Percentiles rank a stretch among this genome's conserved stretches.
phyloP scores from a whole-genome alignment of 176 grass and related monocot genomes.

The Triticum monococcum region DNA sequence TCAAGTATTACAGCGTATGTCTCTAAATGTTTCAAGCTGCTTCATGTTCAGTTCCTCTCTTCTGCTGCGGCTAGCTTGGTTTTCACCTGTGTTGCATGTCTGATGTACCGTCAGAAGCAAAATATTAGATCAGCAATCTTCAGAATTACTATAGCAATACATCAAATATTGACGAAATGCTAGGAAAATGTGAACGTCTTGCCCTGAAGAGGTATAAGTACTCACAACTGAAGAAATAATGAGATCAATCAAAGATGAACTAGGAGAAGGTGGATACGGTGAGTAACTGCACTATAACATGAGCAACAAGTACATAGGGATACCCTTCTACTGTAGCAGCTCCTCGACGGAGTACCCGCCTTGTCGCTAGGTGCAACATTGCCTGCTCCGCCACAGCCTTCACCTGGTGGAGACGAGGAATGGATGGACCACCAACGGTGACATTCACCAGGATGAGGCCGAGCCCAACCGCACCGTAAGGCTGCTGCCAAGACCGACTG shows the following conservation, averaged over 20 bases:
- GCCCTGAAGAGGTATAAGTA: slow-evolving; percentile 49
- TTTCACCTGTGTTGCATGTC: background rate
- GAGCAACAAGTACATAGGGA: too few species aligned
- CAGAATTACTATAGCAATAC: background rate
- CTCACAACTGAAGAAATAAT: slow-evolving; percentile 53
- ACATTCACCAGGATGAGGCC: too few species aligned
- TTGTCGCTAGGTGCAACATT: too few species aligned
- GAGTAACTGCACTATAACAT: background rate
- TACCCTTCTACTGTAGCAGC: too few species aligned
- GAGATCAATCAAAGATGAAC: slow-evolving; percentile 40
- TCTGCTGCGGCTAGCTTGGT: background rate
- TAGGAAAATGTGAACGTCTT: slow-evolving; percentile 45
- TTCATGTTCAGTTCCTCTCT: background rate
- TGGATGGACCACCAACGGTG: too few species aligned
- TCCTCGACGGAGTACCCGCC: too few species aligned
- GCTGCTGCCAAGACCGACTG: too few species aligned
- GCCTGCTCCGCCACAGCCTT: too few species aligned
- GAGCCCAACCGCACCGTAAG: too few species aligned
- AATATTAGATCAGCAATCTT: slow-evolving; percentile 9
- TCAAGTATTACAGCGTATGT: background rate
- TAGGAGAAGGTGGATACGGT: slow-evolving; percentile 62
- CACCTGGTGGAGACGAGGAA: too few species aligned
- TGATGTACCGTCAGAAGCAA: slow-evolving; percentile 20
- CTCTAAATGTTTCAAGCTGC: background rate
- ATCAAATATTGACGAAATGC: slow-evolving; percentile 20